Evolutionary conservation across 371 early-diverging fungal species (phyloP), one percentile per base, ranked within the genome.

Genomic region (Phascolomyces articulosus): DNA sequence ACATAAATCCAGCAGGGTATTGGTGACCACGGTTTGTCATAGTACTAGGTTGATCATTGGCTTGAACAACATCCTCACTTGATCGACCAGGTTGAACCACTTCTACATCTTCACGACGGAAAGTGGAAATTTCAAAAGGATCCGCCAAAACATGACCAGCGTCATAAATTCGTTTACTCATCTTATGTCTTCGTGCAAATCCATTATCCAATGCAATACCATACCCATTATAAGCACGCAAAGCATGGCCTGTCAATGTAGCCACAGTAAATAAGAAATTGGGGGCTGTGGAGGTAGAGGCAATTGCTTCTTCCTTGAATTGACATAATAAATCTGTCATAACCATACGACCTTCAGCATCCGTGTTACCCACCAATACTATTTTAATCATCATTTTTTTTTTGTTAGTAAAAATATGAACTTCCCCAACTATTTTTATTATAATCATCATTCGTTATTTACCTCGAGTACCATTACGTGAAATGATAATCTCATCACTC

Each of bases 281-380:
- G 10, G 87, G 88, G 3, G 79, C 77, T 31, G 72, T 63, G 53
- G 70, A 49, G 4, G 73, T 44, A 24, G 69, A 65, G 20, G 75
- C 75, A 18, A 78, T 74, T 2, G 75, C 64, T 48, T 78, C 63
- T 75, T 95, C 95, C 68, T 90, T 91, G 77, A 89, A 87, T 66
- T 91, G 84, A 64, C 88, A 83, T 10, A 95, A 75, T 15, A 93
- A 87, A 75, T 95, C 94, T 0, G 91, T 85, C 93, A 95, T 93
- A 34, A 93, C 93, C 89, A 95, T 90, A 38, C 96, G 90, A 29
- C 96, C 96, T 77, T 96, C 96, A 26, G 95, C 96, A 72, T 95
- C 95, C 1, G 96, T 95, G 80, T 94, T 93, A 40, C 88, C 91
- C 49, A 94, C 88, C 47, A 92, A 71, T 3, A 94, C 93, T 77